Percentiles rank a stretch among this genome's conserved stretches.
These are phyloP conservation scores for Pseudognaphalium luteoalbum DNA, from an alignment of 129 eudicot genomes.

Conservation along the genomic window DNA sequence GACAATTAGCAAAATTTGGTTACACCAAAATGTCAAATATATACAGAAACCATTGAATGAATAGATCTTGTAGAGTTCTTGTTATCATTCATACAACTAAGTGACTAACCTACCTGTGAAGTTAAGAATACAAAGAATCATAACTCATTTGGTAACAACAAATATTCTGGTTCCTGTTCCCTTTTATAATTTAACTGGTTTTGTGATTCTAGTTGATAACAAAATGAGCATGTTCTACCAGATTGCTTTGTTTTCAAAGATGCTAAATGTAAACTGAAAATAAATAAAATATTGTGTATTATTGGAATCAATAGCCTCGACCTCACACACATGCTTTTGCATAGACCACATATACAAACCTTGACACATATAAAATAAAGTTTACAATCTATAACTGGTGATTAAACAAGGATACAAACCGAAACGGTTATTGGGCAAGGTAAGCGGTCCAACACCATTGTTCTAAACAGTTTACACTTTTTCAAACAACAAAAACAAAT, in stretches of 20 bases:
- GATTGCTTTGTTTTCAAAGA: not conserved
- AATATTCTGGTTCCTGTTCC: constrained; percentile 1
- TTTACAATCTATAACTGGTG: not conserved
- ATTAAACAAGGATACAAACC: not conserved
- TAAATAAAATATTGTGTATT: not conserved
- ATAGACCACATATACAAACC: constrained; percentile 6
- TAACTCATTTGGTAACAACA: not conserved
- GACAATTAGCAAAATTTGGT: not conserved
- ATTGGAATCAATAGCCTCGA: not conserved
- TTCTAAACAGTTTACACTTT: constrained; percentile 6
- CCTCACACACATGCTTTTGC: constrained; percentile 6
- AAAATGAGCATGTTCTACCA: not conserved
- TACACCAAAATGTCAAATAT: not conserved
- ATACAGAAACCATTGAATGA: not conserved
- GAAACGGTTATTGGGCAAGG: not conserved
- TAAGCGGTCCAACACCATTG: not conserved
- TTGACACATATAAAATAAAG: not conserved
- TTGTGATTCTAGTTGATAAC: constrained; percentile 5
- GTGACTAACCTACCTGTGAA: not conserved
- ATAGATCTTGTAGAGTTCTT: not conserved
- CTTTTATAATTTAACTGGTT: not conserved
- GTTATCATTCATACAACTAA: not conserved
- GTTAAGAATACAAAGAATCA: not conserved
- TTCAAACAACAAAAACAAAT: constrained; percentile 2
- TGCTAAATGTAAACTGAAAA: not conserved